Conservation (phyloP, 1,284 basidiomycete genomes). For the Cerioporus squamosus region DNA sequence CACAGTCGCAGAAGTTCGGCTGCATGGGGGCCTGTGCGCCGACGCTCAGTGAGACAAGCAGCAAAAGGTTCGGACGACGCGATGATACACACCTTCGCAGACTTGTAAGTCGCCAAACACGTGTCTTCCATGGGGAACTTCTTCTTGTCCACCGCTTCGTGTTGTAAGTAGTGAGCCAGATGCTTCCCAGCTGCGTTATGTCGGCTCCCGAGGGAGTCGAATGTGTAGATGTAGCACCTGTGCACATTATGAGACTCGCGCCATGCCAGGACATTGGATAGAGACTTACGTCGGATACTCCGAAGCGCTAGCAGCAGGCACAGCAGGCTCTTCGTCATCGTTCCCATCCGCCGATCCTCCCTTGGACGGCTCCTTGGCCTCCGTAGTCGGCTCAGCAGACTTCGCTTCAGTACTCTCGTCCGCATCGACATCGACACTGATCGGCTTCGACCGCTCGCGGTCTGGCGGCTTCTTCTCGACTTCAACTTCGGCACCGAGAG, state of each 20-base stretch:
- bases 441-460: neutral
- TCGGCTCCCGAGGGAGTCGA: constrained; percentile 83
- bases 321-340: neutral
- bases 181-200: constrained; percentile 70
- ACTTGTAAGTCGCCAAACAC: constrained; percentile 46
- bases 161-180: constrained; percentile 71
- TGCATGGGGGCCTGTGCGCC: constrained; percentile 71
- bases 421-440: constrained; percentile 12
- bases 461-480: constrained; percentile 3
- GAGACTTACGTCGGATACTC: constrained; percentile 11
- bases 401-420: neutral
- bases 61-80: neutral
- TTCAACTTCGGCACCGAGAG: neutral
- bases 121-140: constrained; percentile 38
- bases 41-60: neutral
- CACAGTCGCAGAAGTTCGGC: constrained; percentile 87
- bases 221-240: constrained; percentile 81
- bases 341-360: neutral
- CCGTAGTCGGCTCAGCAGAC: neutral
- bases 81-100: constrained; percentile 47
- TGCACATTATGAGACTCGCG: neutral
- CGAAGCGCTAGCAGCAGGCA: neutral
- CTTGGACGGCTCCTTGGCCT: neutral
- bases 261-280: neutral
- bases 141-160: constrained; percentile 85